These are phyloP conservation scores for Euphorbia celastroides DNA, from an alignment of 441 rosid species.

Conservation along the genomic window DNA sequence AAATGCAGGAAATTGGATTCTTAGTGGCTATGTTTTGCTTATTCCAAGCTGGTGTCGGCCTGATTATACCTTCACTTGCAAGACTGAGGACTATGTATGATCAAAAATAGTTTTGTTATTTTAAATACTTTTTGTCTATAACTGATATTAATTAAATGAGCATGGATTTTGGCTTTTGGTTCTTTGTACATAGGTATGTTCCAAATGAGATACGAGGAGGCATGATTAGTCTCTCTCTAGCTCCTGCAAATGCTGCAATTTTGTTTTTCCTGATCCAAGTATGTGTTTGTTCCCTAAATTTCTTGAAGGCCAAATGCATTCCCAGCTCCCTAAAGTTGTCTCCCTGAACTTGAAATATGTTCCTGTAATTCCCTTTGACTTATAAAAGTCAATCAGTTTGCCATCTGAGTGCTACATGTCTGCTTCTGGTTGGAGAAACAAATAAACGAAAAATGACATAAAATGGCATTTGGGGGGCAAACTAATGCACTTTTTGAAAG, in stretches of 20 bases:
- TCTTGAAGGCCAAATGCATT: constrained; percentile 15
- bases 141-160: constrained; percentile 17
- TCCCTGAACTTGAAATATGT: neutral
- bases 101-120: constrained; percentile 6
- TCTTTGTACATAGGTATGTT: constrained; percentile 54
- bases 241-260: constrained; percentile 74
- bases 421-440: no score
- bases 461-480: no score
- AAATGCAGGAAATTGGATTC: constrained; percentile 75
- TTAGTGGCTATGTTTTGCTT: constrained; percentile 69
- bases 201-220: constrained; percentile 95
- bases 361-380: no score
- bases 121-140: neutral
- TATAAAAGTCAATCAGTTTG: no score
- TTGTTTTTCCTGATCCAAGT: constrained; percentile 63
- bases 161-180: constrained; percentile 12
- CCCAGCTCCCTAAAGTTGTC: neutral
- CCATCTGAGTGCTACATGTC: no score
- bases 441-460: no score
- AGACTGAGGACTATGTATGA: constrained; percentile 85
- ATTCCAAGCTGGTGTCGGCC: constrained; percentile 68
- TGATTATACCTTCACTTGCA: constrained; percentile 78
- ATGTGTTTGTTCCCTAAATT: constrained; percentile 11
- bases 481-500: no score
- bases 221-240: constrained; percentile 82